Base-by-base conservation (phyloP, 164 flowering plant species). In the Pachysandra terminalis region DNA sequence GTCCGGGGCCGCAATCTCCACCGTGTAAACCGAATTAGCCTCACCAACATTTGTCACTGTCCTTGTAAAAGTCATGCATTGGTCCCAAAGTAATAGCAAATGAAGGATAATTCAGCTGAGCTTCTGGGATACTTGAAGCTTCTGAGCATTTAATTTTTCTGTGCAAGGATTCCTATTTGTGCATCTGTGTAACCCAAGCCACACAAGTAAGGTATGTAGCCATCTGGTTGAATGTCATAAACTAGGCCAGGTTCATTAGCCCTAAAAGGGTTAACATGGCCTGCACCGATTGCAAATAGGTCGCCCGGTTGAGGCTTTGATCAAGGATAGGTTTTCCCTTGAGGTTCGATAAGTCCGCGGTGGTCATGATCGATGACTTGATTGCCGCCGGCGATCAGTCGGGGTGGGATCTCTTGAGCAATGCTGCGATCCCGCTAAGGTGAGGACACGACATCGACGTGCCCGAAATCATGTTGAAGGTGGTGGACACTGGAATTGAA, bases 401-500 rank as follows among this genome's bases (percentile, higher is more conserved):
- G 1, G 86, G 90, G 67, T 87, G 90, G 0, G 80, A 22, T 63
- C 75, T 69, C 66, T 78, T 85, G 55, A 86, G 79, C 74, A 87
- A 67, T 1, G 87, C 90, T 0, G 86, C 86, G 32, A 84, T 66
- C 22, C 92, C 89, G 32, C 82, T 76, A 4, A 88, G 85, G 61
- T 86, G 88, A 52, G 87, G 90, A 35, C 83, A 78, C 0, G 87
- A 75, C 86, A 86, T 83, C 4, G 90, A 86, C 14, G 87, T 86
- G 22, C 93, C 89, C 0, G 86, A 86, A 1, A 75, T 62, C 10
- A 84, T 68, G 69, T 78, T 75, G 53, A 81, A 84, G 0, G 77
- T 73, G 8, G 64, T n/a, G n/a, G n/a, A n/a, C n/a, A 32, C 0
- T 64, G n/a, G n/a, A n/a, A n/a, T 69, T 0, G 77, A 61, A 9